Conservation (phyloP, 2,329 filamentous ascomycete genomes). For the Sclerotinia glacialis region DNA sequence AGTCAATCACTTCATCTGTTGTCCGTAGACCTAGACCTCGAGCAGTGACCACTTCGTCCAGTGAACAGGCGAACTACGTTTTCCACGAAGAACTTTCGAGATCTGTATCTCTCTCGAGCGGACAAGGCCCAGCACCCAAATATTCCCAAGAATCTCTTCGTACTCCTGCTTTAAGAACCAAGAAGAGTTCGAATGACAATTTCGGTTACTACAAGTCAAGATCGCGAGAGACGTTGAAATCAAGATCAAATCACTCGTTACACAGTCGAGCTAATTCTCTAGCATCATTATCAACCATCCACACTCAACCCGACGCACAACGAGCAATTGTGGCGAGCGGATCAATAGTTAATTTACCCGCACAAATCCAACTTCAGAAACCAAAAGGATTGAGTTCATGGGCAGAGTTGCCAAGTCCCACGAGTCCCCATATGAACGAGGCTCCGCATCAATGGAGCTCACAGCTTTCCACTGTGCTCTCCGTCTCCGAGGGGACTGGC, state of each 20-base stretch:
- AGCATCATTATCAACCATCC: conserved; percentile 54
- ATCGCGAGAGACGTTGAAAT: conserved; percentile 50
- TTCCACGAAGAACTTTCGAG: conserved; percentile 47
- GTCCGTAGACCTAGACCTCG: conserved; percentile 38
- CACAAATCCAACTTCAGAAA: conserved; percentile 25
- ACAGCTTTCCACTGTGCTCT: conserved; percentile 62
- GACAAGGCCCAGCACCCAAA: conserved; percentile 35
- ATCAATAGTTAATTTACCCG: conserved; percentile 35
- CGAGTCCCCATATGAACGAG: conserved; percentile 46
- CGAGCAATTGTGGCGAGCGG: conserved; percentile 35
- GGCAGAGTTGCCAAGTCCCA: conserved; percentile 36
- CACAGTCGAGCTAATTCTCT: conserved; percentile 48
- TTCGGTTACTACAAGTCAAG: conserved; percentile 50
- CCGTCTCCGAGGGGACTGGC: conserved; percentile 53
- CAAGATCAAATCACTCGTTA: conserved; percentile 21
- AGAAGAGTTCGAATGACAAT: conserved; percentile 49
- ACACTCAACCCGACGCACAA: conserved; percentile 41
- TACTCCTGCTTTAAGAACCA: conserved; percentile 53
- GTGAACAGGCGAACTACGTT: conserved; percentile 50
- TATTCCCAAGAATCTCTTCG: conserved; percentile 62
- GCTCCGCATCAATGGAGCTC: conserved; percentile 61
- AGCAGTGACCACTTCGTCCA: conserved; percentile 25
- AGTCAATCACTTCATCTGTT: conserved; percentile 42
- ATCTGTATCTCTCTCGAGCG: conserved; percentile 42
- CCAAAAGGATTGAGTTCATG: conserved; percentile 38